phyloP scores from a whole-genome alignment of 2,329 filamentous ascomycete genomes.

The Diplodia seriata region DNA sequence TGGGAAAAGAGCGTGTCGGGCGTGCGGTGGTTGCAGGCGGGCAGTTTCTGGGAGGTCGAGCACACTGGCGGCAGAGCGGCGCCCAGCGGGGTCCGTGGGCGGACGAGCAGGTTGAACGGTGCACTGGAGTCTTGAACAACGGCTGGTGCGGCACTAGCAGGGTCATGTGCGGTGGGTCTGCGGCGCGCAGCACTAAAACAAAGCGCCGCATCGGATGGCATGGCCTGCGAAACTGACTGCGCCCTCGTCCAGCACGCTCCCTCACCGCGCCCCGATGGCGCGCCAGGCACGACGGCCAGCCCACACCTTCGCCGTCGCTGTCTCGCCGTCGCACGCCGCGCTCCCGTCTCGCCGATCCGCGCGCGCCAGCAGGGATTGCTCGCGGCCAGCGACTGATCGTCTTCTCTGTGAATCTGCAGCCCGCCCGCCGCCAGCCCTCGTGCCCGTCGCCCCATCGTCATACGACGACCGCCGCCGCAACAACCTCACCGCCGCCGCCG shows the following conservation, averaged over 20 bases:
- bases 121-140: constrained; percentile 26
- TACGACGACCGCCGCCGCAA: constrained; percentile 12
- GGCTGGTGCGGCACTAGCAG: constrained; percentile 18
- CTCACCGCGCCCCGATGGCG: not conserved
- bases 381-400: constrained; percentile 18
- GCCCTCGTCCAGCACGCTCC: not conserved
- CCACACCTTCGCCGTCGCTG: not conserved
- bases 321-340: constrained; percentile 13
- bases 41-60: constrained; percentile 9
- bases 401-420: constrained; percentile 10
- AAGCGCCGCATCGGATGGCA: constrained; percentile 11
- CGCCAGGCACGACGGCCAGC: constrained; percentile 16
- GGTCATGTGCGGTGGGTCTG: constrained; percentile 4
- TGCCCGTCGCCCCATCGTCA: constrained; percentile 18
- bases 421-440: constrained; percentile 11
- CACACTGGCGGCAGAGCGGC: constrained; percentile 17
- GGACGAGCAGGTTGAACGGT: not conserved
- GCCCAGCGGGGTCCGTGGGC: constrained; percentile 27
- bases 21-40: no score
- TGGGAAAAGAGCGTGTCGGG: constrained; percentile 18
- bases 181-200: constrained; percentile 25
- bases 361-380: constrained; percentile 21
- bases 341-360: constrained; percentile 6
- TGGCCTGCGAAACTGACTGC: not conserved
- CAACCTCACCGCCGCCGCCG: constrained; percentile 11